phyloP scores from a whole-genome alignment of 805 yeast species.

The Wickerhamia fluorescens region DNA sequence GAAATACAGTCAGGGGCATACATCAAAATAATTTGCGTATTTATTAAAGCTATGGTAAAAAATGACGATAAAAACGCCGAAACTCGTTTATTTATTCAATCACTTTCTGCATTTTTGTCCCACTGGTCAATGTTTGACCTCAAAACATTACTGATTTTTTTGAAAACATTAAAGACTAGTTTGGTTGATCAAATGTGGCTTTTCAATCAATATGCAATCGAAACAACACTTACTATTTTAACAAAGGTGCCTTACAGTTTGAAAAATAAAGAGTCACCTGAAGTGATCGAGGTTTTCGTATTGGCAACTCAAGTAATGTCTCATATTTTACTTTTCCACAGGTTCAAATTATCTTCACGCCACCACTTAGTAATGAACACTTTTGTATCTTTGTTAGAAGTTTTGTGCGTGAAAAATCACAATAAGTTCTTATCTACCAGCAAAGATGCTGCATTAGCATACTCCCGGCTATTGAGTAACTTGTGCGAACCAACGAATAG shows the following conservation, averaged over 20 bases:
- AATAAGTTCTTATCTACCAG: constrained; percentile 12
- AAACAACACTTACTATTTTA: constrained; percentile 40
- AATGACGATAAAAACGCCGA: constrained; percentile 3
- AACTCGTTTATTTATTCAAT: constrained; percentile 15
- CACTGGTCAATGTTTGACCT: constrained; percentile 5
- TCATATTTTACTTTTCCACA: constrained; percentile 55
- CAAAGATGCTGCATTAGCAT: constrained; percentile 38
- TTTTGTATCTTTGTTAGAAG: constrained; percentile 44
- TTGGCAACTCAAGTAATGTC: constrained; percentile 47
- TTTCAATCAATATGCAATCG: constrained; percentile 61
- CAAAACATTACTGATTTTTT: constrained; percentile 6
- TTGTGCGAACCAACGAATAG: constrained; percentile 61
- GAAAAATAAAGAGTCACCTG: constrained; percentile 1
- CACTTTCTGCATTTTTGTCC: constrained; percentile 21
- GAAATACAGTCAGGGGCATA: no score
- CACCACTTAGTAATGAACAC: constrained; percentile 56
- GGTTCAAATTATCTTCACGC: constrained; percentile 64
- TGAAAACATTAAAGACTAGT: constrained; percentile 27
- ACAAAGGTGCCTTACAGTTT: constrained; percentile 15
- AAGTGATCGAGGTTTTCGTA: constrained; percentile 25
- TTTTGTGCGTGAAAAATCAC: constrained; percentile 26
- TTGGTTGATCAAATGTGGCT: constrained; percentile 49
- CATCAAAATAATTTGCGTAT: constrained; percentile 14
- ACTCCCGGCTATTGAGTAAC: constrained; percentile 54
- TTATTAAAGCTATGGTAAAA: constrained; percentile 10